These are phyloP conservation scores for Apiospora koreana DNA, from an alignment of 2,329 filamentous ascomycete species.

Conservation along the genomic window DNA sequence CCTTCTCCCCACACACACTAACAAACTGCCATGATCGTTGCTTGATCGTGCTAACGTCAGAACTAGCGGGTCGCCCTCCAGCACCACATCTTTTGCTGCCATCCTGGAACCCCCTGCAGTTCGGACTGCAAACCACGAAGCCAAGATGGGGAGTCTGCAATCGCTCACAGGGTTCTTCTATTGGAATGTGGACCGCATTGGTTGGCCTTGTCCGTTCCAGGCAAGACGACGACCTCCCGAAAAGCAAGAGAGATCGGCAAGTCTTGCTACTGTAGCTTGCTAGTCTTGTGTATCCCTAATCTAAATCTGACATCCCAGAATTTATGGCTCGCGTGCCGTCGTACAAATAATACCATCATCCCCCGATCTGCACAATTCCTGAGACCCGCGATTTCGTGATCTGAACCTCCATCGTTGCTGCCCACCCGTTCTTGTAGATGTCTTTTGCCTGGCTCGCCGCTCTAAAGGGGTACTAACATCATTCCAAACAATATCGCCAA, in stretches of 20 bases:
- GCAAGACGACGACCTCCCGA: neutral
- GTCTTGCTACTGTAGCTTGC: neutral
- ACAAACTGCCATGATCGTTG: neutral
- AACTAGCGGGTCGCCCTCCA: neutral
- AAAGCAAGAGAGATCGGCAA: slow-evolving; percentile 1
- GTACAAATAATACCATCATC: neutral
- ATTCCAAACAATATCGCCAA: slow-evolving; percentile 11
- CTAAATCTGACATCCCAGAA: neutral
- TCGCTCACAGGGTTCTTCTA: neutral
- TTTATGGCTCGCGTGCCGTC: neutral
- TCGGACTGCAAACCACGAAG: neutral
- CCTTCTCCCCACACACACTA: neutral
- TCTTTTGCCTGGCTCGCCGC: neutral
- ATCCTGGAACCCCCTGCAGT: neutral
- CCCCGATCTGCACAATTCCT: neutral
- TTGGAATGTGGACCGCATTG: neutral
- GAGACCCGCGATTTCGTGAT: neutral
- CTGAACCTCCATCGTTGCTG: neutral
- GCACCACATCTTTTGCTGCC: neutral
- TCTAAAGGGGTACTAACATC: neutral
- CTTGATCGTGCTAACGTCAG: slow-evolving; percentile 9
- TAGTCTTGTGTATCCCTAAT: neutral
- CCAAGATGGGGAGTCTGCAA: neutral
- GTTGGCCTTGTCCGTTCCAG: neutral
- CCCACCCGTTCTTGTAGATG: neutral